Conservation (phyloP, 768 basidiomycete species). For the Auricularia sp. region DNA sequence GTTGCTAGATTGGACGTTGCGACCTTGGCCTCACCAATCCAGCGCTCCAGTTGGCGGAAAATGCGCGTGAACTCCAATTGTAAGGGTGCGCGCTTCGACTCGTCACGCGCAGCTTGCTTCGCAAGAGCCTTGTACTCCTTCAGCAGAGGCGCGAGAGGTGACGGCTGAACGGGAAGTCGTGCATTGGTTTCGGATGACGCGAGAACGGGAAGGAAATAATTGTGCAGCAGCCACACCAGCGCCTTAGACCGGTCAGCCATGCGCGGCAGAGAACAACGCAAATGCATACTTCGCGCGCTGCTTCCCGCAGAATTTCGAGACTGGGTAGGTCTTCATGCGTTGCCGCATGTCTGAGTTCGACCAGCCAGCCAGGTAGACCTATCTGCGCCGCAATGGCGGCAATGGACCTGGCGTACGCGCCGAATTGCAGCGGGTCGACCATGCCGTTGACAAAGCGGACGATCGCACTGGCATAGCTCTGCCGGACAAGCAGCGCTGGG, state of each 20-base stretch:
- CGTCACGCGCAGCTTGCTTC: conserved; percentile 55
- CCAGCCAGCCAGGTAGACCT: conserved; percentile 77
- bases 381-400: conserved; percentile 79
- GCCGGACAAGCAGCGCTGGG: conserved; percentile 44
- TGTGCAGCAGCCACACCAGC: conserved; percentile 70
- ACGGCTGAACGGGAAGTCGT: conserved; percentile 27
- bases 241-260: conserved; percentile 35
- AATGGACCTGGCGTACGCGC: conserved; percentile 84
- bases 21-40: conserved; percentile 66
- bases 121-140: conserved; percentile 61
- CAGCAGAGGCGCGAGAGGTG: conserved; percentile 57
- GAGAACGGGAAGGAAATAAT: conserved; percentile 70
- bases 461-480: conserved; percentile 70
- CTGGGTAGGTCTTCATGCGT: conserved; percentile 94
- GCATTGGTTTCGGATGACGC: conserved; percentile 34
- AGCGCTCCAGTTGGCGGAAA: conserved; percentile 60
- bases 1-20: conserved; percentile 29
- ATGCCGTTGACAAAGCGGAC: conserved; percentile 89
- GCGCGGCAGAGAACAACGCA: background rate
- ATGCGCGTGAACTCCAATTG: conserved; percentile 39
- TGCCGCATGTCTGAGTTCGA: conserved; percentile 87
- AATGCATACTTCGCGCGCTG: conserved; percentile 50
- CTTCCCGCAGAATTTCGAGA: conserved; percentile 67
- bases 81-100: conserved; percentile 41
- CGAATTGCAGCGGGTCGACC: conserved; percentile 87